Conservation (phyloP, 345 rosid genomes). For the rapeseed (Brassica napus) region Da-Ae NC_063434.1:7053501-7054000, state of each 20-base stretch:
- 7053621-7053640: conserved; percentile 19
- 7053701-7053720: conserved; percentile 96
- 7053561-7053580: conserved; percentile 53
- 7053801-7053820: conserved; percentile 89
- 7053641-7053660: conserved; percentile 62
- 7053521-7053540: conserved; percentile 84
- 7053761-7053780: conserved; percentile 4
- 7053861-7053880: conserved; percentile 57
- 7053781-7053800: conserved; percentile 34
- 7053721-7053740: conserved; percentile 71
- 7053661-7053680: conserved; percentile 45
- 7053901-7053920: background rate
- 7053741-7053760: conserved; percentile 15
- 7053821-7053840: conserved; percentile 75
- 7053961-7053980: conserved; percentile 92
- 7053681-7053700: conserved; percentile 51
- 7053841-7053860: conserved; percentile 73
- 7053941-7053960: conserved; percentile 22
- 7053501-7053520: conserved; percentile 71
- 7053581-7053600: background rate
- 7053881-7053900: background rate
- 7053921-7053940: conserved; percentile 20
- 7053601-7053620: too few species aligned
- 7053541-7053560: conserved; percentile 83
- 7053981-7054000: conserved; percentile 86